Percentiles rank a stretch among this genome's conserved stretches.
Evolutionary conservation across 169 alveolate species (phyloP).

Genomic region (Perkinsus olseni): DNA sequence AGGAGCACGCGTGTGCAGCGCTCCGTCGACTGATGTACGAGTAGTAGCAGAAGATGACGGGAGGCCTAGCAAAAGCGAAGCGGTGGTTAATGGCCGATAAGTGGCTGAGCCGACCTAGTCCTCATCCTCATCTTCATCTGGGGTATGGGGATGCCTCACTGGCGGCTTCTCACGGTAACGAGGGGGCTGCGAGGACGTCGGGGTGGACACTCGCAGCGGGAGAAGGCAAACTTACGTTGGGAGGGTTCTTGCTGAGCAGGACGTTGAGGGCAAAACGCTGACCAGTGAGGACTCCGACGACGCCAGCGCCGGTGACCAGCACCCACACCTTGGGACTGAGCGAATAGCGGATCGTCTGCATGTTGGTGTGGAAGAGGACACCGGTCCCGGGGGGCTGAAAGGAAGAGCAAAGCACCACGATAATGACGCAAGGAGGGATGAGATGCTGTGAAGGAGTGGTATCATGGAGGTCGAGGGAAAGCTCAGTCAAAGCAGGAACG

Average conservation of each 20-base stretch:
- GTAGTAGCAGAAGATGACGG: not conserved
- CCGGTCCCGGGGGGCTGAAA: conserved; percentile 1
- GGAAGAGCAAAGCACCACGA: not conserved
- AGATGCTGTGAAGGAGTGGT: not conserved
- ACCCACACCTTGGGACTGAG: not conserved
- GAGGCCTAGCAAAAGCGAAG: not conserved
- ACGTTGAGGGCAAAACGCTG: not conserved
- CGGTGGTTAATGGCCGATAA: not conserved
- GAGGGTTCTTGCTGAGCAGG: not conserved
- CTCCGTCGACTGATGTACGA: not conserved
- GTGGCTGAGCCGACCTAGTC: not conserved
- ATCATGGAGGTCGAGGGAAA: too few relatives aligned
- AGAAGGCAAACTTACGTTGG: not conserved
- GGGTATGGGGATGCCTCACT: not conserved
- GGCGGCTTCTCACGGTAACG: not conserved
- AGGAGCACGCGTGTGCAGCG: not conserved
- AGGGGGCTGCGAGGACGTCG: not conserved
- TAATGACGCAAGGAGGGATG: not conserved
- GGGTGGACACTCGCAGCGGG: not conserved
- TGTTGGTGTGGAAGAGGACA: not conserved
- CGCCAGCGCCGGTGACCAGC: not conserved
- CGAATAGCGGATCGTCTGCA: not conserved
- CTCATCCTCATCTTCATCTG: not conserved
- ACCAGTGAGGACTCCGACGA: not conserved
- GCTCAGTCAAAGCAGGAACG: too few relatives aligned